phyloP scores from a whole-genome alignment of 1,284 basidiomycete genomes.

The Tylopilus sp. region DNA sequence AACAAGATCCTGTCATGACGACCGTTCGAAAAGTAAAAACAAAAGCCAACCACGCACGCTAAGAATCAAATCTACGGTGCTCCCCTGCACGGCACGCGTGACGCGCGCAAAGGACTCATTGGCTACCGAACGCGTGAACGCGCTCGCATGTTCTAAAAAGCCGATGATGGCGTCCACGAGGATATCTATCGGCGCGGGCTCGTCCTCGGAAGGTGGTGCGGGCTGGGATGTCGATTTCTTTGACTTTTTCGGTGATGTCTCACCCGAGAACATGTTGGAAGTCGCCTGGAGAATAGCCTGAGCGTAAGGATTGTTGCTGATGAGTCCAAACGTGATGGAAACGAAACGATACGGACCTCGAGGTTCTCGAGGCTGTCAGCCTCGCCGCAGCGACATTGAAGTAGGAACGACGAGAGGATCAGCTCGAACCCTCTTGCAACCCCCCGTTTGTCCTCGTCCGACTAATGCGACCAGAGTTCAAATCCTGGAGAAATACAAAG shows the following conservation, averaged over 20 bases:
- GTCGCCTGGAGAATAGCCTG: slow-evolving; percentile 57
- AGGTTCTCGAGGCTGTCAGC: slow-evolving; percentile 55
- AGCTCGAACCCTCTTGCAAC: slow-evolving; percentile 65
- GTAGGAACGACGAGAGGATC: slow-evolving; percentile 65
- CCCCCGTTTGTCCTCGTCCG: slow-evolving; percentile 50
- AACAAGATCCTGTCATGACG: slow-evolving; percentile 8
- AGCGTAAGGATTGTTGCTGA: background rate
- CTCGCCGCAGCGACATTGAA: slow-evolving; percentile 70
- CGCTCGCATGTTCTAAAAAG: slow-evolving; percentile 82
- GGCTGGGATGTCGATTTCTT: slow-evolving; percentile 39
- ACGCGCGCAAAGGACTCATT: slow-evolving; percentile 83
- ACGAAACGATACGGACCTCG: slow-evolving; percentile 49
- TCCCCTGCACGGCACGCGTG: slow-evolving; percentile 65
- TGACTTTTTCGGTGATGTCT: slow-evolving; percentile 48
- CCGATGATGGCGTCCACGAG: slow-evolving; percentile 88
- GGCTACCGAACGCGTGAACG: slow-evolving; percentile 79
- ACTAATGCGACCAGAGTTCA: slow-evolving; percentile 34
- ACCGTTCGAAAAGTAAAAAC: background rate
- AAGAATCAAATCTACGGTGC: slow-evolving; percentile 82
- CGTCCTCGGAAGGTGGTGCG: slow-evolving; percentile 21
- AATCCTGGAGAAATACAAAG: background rate
- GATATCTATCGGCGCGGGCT: slow-evolving; percentile 70
- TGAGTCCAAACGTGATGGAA: background rate
- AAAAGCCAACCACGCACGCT: slow-evolving; percentile 53
- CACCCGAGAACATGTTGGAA: slow-evolving; percentile 49